phyloP scores from a whole-genome alignment of 768 basidiomycete species.

The Xerocomus spinulosus region DNA sequence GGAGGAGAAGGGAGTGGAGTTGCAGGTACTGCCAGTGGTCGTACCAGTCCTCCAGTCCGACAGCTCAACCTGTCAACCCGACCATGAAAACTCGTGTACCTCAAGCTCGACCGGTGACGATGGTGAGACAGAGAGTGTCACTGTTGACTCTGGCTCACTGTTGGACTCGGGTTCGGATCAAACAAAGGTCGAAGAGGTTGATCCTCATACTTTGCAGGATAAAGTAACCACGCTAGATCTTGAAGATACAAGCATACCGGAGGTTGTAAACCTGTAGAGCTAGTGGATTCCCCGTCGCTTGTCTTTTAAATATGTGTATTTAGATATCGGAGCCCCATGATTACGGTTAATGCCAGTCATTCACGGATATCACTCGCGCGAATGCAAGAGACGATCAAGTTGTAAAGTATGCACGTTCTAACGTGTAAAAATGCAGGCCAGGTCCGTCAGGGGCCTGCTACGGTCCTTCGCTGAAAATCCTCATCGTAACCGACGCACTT shows the following conservation, averaged over 20 bases:
- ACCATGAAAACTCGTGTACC: constrained; percentile 1
- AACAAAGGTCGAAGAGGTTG: constrained; percentile 23
- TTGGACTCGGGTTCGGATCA: constrained; percentile 29
- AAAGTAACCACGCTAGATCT: constrained; percentile 25
- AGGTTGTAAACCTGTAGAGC: constrained; percentile 14
- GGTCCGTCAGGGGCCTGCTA: not conserved
- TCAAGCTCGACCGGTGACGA: constrained; percentile 12
- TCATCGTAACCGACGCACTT: constrained; percentile 10
- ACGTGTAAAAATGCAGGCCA: no score
- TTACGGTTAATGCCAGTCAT: constrained; percentile 4
- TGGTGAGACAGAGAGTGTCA: constrained; percentile 19
- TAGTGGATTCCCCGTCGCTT: not conserved
- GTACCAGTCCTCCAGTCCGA: constrained; percentile 2
- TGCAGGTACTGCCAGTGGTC: not conserved
- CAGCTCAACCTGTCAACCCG: not conserved
- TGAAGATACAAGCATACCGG: constrained; percentile 19
- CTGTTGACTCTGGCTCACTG: constrained; percentile 23
- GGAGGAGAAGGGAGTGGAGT: constrained; percentile 18
- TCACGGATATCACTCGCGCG: not conserved
- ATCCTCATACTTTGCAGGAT: constrained; percentile 23
- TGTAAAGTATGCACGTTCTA: no score
- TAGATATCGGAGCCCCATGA: constrained; percentile 9
- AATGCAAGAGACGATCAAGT: no score
- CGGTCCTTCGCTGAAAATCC: constrained; percentile 11
- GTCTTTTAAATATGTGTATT: constrained; percentile 25